Evolutionary conservation across 2,329 filamentous ascomycete species (phyloP).

Genomic region (Lasiodiplodia citricola): DNA sequence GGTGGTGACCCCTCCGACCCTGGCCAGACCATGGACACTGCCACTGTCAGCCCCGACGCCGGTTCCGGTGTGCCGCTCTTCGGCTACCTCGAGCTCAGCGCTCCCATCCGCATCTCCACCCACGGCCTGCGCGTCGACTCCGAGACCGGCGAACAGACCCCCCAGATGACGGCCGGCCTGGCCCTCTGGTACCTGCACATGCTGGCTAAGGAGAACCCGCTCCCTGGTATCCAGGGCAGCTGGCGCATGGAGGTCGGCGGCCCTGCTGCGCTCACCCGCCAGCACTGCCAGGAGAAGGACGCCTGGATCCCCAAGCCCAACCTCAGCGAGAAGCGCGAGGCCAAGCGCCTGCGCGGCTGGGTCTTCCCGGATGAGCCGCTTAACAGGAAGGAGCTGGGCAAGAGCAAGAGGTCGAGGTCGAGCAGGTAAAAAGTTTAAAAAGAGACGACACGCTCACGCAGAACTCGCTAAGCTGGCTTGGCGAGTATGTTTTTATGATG

Average conservation of each 20-base stretch:
- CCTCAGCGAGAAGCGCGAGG: conserved; percentile 75
- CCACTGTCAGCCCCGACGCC: conserved; percentile 45
- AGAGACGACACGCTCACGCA: conserved; percentile 14
- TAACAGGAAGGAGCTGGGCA: conserved; percentile 73
- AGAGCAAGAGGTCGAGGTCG: conserved; percentile 46
- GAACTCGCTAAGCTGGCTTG: conserved; percentile 13
- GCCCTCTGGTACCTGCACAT: conserved; percentile 81
- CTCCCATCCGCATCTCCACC: conserved; percentile 61
- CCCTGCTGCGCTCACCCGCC: conserved; percentile 72
- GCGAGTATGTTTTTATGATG: conserved; percentile 13
- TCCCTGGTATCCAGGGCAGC: conserved; percentile 60
- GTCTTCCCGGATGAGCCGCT: conserved; percentile 76
- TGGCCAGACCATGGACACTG: conserved; percentile 26
- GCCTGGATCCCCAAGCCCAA: conserved; percentile 76
- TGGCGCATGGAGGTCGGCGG: conserved; percentile 77
- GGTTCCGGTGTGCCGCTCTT: conserved; percentile 72
- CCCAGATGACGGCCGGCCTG: conserved; percentile 70
- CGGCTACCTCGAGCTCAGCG: conserved; percentile 79
- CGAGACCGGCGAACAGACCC: conserved; percentile 44
- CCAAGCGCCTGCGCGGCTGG: conserved; percentile 76
- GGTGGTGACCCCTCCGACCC: conserved; percentile 53
- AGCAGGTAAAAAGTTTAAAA: neutral
- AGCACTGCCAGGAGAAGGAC: conserved; percentile 73
- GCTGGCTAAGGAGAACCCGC: conserved; percentile 66
- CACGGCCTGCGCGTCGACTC: conserved; percentile 34